Base-by-base conservation (phyloP, 2,329 filamentous ascomycete species). In the Fusarium metavorans region DNA sequence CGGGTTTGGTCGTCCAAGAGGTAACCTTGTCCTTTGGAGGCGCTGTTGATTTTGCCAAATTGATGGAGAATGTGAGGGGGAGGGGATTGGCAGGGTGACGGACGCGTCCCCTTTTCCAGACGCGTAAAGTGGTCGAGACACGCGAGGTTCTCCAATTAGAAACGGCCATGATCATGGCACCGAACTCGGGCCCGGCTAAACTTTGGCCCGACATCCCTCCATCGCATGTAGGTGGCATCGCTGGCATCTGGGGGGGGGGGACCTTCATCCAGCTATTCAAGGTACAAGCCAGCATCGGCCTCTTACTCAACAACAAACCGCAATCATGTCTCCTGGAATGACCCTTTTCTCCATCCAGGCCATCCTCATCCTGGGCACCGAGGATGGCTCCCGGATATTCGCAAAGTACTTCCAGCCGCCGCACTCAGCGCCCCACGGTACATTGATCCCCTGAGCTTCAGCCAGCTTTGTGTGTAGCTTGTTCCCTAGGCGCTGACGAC, bases 341-440 rank as follows among this genome's bases (percentile, higher is more conserved):
- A 93, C 92, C 73, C 89, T 95, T 52, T 93, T 93, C 86, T 91
- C 92, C 80, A 89, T 95, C 81, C 93, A 94, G 83, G 93, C 93
- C 81, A 89, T 95, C 82, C 88, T 95, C 77, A 91, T 95, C 78
- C 92, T 95, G 82, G 91, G 93, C 80, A 92, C 92, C 71, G 95
- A 98, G 85, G 96, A 98, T 84, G 94, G 94, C 81, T 93, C 93
- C 71, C 92, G 96, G 83, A 94, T 98, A 86, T 95, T 98, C 83
- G 91, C 95, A 81, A 98, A 98, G 88, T 98, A 98, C 90, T 98
- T 96, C 88, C 85, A 84, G 84, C 87, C 84, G 86, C 93, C 83
- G 84, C 93, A 86, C 81, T 83, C 81, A 83, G 83, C 82, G 80
- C 82, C 83, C 50, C 76, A 81, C 66, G 81, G 82, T 84, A 81